These are phyloP conservation scores for Dendrothele bispora DNA, from an alignment of 768 basidiomycete species.

Conservation along the genomic window DNA sequence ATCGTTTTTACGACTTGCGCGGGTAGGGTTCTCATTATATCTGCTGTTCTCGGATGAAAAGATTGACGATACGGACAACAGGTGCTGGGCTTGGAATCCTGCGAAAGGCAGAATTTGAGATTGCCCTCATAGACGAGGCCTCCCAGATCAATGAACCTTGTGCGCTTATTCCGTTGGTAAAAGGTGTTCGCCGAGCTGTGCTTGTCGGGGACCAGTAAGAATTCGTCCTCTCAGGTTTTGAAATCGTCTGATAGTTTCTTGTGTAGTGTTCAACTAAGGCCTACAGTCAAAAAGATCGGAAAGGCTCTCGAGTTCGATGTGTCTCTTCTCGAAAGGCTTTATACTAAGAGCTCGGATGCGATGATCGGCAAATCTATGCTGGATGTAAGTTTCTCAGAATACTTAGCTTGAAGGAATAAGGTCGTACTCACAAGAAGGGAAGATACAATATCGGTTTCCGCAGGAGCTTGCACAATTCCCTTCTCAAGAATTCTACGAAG, in stretches of 20 bases:
- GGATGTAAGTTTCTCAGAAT: constrained; percentile 36
- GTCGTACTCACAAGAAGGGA: no score
- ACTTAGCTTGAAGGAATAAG: no score
- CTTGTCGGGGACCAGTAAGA: constrained; percentile 73
- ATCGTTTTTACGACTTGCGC: constrained; percentile 70
- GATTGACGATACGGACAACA: constrained; percentile 7
- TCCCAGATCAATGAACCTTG: constrained; percentile 70
- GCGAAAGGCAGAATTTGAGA: constrained; percentile 55
- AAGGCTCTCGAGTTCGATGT: constrained; percentile 57
- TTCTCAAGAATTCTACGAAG: constrained; percentile 63
- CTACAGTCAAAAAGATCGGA: constrained; percentile 60
- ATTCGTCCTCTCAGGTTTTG: background rate
- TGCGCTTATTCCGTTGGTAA: constrained; percentile 66
- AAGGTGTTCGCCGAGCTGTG: constrained; percentile 56
- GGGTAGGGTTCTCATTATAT: constrained; percentile 26
- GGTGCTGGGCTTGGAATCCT: constrained; percentile 61
- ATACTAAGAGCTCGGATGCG: constrained; percentile 33
- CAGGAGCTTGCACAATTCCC: constrained; percentile 59
- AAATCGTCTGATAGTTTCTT: background rate
- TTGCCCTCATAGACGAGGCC: constrained; percentile 68
- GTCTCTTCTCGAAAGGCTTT: constrained; percentile 62
- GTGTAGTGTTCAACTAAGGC: constrained; percentile 63
- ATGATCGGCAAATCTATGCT: constrained; percentile 61
- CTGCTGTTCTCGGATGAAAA: background rate
- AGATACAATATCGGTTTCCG: constrained; percentile 69